These are phyloP conservation scores for Trichoderma sp. DNA, from an alignment of 2,329 filamentous ascomycete genomes.

Conservation along the genomic window DNA sequence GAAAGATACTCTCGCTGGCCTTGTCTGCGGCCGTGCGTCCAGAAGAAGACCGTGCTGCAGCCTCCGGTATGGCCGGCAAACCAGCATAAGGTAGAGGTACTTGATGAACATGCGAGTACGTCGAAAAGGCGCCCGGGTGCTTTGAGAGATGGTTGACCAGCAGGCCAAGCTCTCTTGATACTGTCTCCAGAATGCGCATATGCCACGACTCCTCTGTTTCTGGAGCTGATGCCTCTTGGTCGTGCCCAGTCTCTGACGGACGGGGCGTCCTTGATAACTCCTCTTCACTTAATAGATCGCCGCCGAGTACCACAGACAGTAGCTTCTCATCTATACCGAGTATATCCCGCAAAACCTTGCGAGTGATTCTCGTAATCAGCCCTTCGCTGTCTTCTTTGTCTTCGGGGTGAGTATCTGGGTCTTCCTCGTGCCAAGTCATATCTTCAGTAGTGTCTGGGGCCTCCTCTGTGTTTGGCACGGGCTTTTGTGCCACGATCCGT, in stretches of 20 bases:
- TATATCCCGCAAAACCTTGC: constrained; percentile 82
- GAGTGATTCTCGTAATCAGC: constrained; percentile 78
- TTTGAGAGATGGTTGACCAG: constrained; percentile 77
- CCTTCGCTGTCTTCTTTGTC: constrained; percentile 58
- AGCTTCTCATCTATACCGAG: constrained; percentile 88
- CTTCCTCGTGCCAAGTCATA: constrained; percentile 51
- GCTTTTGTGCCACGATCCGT: constrained; percentile 53
- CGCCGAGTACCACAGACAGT: constrained; percentile 84
- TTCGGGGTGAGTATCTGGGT: constrained; percentile 40
- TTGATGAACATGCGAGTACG: constrained; percentile 68
- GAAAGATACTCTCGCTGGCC: constrained; percentile 32
- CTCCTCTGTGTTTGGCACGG: constrained; percentile 28
- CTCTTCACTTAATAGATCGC: constrained; percentile 63
- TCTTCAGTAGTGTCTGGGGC: constrained; percentile 39
- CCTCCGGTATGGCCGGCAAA: constrained; percentile 65
- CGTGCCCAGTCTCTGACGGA: constrained; percentile 33
- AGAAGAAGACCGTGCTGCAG: constrained; percentile 37
- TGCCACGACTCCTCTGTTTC: constrained; percentile 64
- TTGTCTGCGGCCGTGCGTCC: constrained; percentile 32
- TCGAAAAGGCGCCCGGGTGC: constrained; percentile 85
- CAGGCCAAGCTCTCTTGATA: constrained; percentile 83
- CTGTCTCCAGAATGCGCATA: constrained; percentile 74
- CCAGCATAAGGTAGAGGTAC: constrained; percentile 75
- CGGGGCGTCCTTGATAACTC: constrained; percentile 52
- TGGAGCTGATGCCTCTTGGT: constrained; percentile 32